Base-by-base conservation (phyloP, 305 asterid genomes). In the Fraxinus dipetala region DNA sequence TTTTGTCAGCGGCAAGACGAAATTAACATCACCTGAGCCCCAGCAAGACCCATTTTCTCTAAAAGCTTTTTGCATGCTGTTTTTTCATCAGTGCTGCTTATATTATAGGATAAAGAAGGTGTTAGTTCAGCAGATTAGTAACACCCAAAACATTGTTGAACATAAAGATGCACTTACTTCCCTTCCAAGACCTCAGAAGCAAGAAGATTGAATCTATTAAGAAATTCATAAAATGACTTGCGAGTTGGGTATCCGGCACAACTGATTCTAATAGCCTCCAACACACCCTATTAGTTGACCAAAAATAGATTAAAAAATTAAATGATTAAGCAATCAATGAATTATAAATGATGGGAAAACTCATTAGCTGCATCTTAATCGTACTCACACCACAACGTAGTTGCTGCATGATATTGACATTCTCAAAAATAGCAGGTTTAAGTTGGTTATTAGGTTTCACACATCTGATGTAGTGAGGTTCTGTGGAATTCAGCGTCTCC, bases 241-340 rank as follows among this genome's bases (percentile, higher is more conserved):
- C 97, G 95, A 80, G 99, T 95, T 78, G 99, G 99, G 89, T 95
- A 95, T 79, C 99, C 99, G 38, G 99, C 97, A 89, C 98, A 94
- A 84, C 98, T 95, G 83, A 95, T 94, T 88, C 97, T 91, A 84
- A 95, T 95, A 72, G 97, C 99, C 88, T 95, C 99, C 43, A 93
- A 89, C 82, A 94, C 99, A 81, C 99, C 99, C 98, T 95, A 86
- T 82, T 87, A 86, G 67, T 38, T 51, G 63, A 67, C 80, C 79
- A 81, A 85, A 82, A 76, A 56, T 22, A 34, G 22, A 61, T 54
- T 31, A 51, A 32, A 14, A 72, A 77, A 84, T 51, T 69, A 75
- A 76, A 63, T 65, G 48, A 76, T 72, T 78, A 20, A 70, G 35
- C 79, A 78, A 83, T 76, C 77, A 51, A 76, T 63, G 35, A 75